A percentile compares a stretch with the other conserved stretches of the same genome.
phyloP scores from a whole-genome alignment of 2,329 filamentous ascomycete species.

The Byssoonygena ceratinophila region DNA sequence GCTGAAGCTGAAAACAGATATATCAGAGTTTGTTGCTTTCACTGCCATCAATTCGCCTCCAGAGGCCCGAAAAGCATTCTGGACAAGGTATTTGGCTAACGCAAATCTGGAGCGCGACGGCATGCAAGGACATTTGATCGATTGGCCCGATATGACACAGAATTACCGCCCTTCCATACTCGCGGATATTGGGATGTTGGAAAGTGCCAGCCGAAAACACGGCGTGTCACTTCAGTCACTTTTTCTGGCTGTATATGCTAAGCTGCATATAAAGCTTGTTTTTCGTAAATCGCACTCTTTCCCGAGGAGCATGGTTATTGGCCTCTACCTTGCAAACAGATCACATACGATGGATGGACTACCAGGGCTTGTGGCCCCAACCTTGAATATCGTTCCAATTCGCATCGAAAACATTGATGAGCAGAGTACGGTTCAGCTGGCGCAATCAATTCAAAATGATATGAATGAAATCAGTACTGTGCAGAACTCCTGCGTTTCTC shows the following conservation, averaged over 20 bases:
- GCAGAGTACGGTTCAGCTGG: slow-evolving; percentile 41
- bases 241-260: slow-evolving; percentile 61
- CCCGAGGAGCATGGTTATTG: slow-evolving; percentile 48
- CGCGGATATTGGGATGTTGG: slow-evolving; percentile 33
- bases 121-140: background rate
- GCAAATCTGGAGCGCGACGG: background rate
- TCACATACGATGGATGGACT: slow-evolving; percentile 43
- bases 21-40: slow-evolving; percentile 36
- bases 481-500: slow-evolving; percentile 48
- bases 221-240: slow-evolving; percentile 62
- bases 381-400: slow-evolving; percentile 68
- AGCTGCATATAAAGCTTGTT: slow-evolving; percentile 4
- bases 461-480: slow-evolving; percentile 50
- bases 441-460: slow-evolving; percentile 56
- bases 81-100: slow-evolving; percentile 31
- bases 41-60: slow-evolving; percentile 21
- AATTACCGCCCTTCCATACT: slow-evolving; percentile 43
- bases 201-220: slow-evolving; percentile 35
- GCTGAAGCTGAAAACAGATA: slow-evolving; percentile 21
- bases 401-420: slow-evolving; percentile 37
- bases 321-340: slow-evolving; percentile 75
- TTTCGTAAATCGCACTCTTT: background rate
- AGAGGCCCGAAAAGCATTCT: slow-evolving; percentile 34
- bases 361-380: slow-evolving; percentile 52
- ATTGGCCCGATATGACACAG: slow-evolving; percentile 9